phyloP scores from a whole-genome alignment of 768 basidiomycete genomes.

The Leccinum boreale region DNA sequence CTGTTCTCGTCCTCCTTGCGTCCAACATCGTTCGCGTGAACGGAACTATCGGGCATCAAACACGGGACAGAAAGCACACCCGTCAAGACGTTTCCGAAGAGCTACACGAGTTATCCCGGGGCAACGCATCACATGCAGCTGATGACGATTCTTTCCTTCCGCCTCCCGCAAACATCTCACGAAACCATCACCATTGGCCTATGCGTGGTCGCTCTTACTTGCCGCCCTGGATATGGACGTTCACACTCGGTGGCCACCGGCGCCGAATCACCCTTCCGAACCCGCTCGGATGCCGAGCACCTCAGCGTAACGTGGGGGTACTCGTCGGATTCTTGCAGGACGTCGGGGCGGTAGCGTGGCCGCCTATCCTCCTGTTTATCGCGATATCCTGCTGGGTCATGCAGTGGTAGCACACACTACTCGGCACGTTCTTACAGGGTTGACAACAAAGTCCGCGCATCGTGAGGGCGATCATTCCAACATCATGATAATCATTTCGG shows the following conservation, averaged over 20 bases:
- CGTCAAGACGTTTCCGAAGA: conserved; percentile 8
- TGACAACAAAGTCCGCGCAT: neutral
- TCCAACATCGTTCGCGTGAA: conserved; percentile 21
- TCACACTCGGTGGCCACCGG: conserved; percentile 21
- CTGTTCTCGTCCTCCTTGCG: conserved; percentile 45
- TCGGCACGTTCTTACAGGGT: neutral
- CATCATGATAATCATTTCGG: neutral
- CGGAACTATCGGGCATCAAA: conserved; percentile 2
- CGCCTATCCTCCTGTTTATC: conserved; percentile 31
- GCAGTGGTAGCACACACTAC: conserved; percentile 15
- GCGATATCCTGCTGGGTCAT: conserved; percentile 34
- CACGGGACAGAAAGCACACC: conserved; percentile 5
- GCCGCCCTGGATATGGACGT: conserved; percentile 24
- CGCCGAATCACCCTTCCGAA: conserved; percentile 24
- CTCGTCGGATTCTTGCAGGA: conserved; percentile 32
- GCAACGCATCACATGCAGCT: neutral
- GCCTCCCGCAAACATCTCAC: conserved; percentile 13
- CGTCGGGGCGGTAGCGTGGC: conserved; percentile 36
- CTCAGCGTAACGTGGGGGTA: conserved; percentile 22
- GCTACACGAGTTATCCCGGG: conserved; percentile 11
- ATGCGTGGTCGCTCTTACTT: conserved; percentile 15
- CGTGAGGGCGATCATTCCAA: neutral
- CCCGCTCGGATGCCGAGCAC: conserved; percentile 11
- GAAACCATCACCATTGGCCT: neutral
- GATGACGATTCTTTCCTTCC: conserved; percentile 18